Base-by-base conservation (phyloP, 345 rosid genomes). In the Euphorbia lathyris region DNA sequence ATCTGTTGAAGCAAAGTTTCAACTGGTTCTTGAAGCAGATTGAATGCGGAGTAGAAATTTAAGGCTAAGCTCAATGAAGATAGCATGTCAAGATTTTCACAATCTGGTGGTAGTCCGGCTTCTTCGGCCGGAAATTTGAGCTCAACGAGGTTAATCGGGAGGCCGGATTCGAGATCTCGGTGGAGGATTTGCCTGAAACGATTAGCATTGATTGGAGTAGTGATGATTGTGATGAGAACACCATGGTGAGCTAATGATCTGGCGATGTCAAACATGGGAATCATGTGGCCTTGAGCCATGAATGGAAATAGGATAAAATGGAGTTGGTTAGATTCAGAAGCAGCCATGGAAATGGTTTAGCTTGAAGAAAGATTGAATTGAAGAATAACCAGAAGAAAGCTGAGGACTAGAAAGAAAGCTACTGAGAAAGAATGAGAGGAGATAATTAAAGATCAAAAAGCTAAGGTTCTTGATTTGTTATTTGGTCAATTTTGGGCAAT, bases 201-300 rank as follows among this genome's bases (percentile, higher is more conserved):
- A 20, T 55, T 65, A 4, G 82, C 81, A 42, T 80, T 80, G 9
- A 66, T 22, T 0, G 65, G 20, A 0, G 86, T 77, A 58, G 81
- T 77, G 72, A 80, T 20, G 6, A 82, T 65, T 50, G 83, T 79
- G 58, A 69, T 50, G 30, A 23, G 20, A 27, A 45, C 34, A 0
- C 70, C 70, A 1, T 65, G 53, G 4, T 47, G 65, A 3, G 74
- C 70, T 20, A 75, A 38, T 36, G 65, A 43, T 45, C 26, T 70
- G 14, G 74, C 79, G 7, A 59, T 76, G 65, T 76, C 79, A 16
- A 70, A 14, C 67, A 76, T 65, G 5, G 79, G 79, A 26, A 70
- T 70, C 70, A 70, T 57, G 66, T 76, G 74, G 52, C 74, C 79
- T 51, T 58, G 79, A 1, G 71, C 70, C 63, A 74, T 62, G 23